Evolutionary conservation across 148 eudicot genomes (phyloP).

Genomic region (Chenopodium album): DNA sequence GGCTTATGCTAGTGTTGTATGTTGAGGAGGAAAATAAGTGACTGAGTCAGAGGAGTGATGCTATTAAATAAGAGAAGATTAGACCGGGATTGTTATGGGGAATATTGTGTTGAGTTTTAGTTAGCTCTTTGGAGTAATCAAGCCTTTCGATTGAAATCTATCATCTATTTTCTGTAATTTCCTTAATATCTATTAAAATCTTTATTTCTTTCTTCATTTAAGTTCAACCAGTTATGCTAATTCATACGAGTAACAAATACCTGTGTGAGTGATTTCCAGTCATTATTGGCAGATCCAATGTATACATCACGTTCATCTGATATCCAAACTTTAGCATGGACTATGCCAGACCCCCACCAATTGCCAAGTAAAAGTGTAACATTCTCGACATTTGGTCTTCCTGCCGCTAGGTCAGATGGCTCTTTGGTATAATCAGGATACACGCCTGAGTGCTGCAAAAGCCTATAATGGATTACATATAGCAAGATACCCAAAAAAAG

Average conservation of each 20-base stretch:
- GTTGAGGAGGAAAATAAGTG: no score
- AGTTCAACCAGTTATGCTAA: no score
- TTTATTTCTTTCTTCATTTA: no score
- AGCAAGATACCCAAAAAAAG: neutral
- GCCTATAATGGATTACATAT: constrained; percentile 40
- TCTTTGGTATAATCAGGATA: constrained; percentile 81
- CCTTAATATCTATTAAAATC: no score
- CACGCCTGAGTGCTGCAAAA: constrained; percentile 90
- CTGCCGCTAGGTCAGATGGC: constrained; percentile 65
- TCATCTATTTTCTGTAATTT: no score
- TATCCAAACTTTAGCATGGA: constrained; percentile 94
- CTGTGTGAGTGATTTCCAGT: constrained; percentile 97
- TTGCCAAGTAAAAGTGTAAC: constrained; percentile 63
- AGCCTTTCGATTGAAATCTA: no score
- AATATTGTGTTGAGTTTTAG: no score
- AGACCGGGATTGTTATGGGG: no score
- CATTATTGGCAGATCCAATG: constrained; percentile 95
- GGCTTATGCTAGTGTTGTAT: no score
- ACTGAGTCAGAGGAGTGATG: no score
- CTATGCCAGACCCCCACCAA: constrained; percentile 89
- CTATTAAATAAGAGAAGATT: no score
- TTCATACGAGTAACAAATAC: constrained; percentile 25
- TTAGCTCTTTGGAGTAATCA: no score
- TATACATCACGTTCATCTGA: constrained; percentile 64
- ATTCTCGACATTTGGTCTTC: constrained; percentile 73